These are phyloP conservation scores for Paramecium octaurelia DNA, from an alignment of 73 alveolate species.

Conservation along the genomic window DNA sequence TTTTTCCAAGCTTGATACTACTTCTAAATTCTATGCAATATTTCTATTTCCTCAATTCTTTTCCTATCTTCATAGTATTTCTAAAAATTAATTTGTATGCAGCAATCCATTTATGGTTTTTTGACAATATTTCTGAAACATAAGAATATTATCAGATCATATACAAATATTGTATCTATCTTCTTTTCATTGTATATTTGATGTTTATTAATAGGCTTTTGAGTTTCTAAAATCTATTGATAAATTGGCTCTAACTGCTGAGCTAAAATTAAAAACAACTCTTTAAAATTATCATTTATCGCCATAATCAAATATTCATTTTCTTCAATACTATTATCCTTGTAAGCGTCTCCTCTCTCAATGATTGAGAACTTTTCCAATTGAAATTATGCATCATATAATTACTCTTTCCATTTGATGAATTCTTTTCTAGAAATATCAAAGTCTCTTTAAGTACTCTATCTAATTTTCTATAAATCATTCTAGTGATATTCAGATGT, in stretches of 20 bases:
- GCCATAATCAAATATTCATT: slow-evolving; percentile 57
- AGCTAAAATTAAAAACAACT: slow-evolving; percentile 44
- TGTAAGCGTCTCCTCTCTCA: slow-evolving; percentile 56
- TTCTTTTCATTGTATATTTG: slow-evolving; percentile 17
- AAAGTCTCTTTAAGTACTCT: neutral
- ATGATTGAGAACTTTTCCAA: neutral
- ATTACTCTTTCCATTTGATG: slow-evolving; percentile 47
- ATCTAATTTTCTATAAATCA: neutral
- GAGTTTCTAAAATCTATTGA: neutral
- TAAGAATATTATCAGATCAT: slow-evolving; percentile 34
- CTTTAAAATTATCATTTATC: slow-evolving; percentile 50
- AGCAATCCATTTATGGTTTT: neutral
- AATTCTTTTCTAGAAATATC: slow-evolving; percentile 36
- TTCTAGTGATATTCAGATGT: neutral
- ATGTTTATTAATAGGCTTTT: neutral
- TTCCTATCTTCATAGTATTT: slow-evolving; percentile 45
- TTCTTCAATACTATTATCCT: slow-evolving; percentile 44
- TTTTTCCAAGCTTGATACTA: slow-evolving; percentile 29
- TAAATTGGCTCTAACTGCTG: neutral
- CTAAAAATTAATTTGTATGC: neutral
- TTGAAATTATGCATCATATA: slow-evolving; percentile 41
- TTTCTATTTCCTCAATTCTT: slow-evolving; percentile 23
- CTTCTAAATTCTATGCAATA: slow-evolving; percentile 31
- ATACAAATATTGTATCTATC: slow-evolving; percentile 18
- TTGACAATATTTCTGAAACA: slow-evolving; percentile 24